These are phyloP conservation scores for Xanthoconium purpureum DNA, from an alignment of 768 basidiomycete species.

Conservation along the genomic window DNA sequence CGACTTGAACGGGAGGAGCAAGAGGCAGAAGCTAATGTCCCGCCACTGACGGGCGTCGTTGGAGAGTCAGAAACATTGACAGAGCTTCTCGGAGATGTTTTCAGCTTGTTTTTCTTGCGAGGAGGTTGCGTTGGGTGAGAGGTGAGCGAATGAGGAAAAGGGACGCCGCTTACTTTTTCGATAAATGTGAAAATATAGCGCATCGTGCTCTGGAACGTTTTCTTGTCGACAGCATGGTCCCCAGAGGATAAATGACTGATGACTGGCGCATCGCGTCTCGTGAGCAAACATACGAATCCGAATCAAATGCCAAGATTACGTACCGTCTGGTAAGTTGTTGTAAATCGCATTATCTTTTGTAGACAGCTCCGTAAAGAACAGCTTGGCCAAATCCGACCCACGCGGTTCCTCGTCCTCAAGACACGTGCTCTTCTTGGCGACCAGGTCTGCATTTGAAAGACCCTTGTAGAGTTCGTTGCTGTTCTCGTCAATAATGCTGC, in stretches of 20 bases:
- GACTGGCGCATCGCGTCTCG: constrained; percentile 42
- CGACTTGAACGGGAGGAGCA: constrained; percentile 93
- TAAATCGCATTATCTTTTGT: constrained; percentile 99
- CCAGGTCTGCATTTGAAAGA: constrained; percentile 77
- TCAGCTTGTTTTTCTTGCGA: constrained; percentile 95
- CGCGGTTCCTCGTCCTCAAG: constrained; percentile 85
- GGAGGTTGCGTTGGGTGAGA: constrained; percentile 33
- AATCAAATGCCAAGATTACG: constrained; percentile 17
- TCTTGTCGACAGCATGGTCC: constrained; percentile 88
- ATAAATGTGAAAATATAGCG: constrained; percentile 95
- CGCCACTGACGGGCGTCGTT: constrained; percentile 95
- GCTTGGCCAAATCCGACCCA: constrained; percentile 90
- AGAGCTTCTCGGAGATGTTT: constrained; percentile 94
- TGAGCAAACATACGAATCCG: background rate
- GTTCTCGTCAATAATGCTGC: constrained; percentile 95
- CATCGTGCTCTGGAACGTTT: constrained; percentile 95
- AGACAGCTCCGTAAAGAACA: constrained; percentile 95
- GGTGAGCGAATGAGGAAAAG: too few species aligned
- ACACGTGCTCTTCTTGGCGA: constrained; percentile 99
- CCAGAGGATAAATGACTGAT: constrained; percentile 94
- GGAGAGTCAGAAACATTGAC: constrained; percentile 87
- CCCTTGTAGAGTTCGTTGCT: constrained; percentile 94
- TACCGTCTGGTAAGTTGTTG: constrained; percentile 96
- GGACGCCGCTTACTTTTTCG: constrained; percentile 67
- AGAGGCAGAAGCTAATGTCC: constrained; percentile 94